These are phyloP conservation scores for Stephanodiscus triporus DNA, from an alignment of 108 stramenopile species.

Conservation along the genomic window DNA sequence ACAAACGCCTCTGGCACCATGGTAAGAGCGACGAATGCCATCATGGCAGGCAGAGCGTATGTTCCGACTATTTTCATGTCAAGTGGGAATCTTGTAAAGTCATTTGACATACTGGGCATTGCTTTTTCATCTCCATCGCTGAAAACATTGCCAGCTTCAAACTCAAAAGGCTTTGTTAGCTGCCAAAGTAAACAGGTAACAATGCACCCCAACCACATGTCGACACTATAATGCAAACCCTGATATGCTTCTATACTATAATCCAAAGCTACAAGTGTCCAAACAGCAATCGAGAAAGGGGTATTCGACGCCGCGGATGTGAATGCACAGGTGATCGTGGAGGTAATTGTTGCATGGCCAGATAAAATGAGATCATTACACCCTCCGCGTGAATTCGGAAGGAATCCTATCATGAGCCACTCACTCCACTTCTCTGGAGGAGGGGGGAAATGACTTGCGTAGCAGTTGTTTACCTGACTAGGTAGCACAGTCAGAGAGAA, in stretches of 20 bases:
- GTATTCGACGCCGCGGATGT: constrained; percentile 58
- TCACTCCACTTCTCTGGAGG: constrained; percentile 64
- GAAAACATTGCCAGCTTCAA: neutral
- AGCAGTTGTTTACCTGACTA: constrained; percentile 67
- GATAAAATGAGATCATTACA: constrained; percentile 87
- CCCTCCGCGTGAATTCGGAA: constrained; percentile 71
- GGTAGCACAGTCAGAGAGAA: constrained; percentile 80
- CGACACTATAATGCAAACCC: constrained; percentile 86
- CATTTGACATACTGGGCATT: neutral
- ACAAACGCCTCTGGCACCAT: constrained; percentile 57
- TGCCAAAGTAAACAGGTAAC: constrained; percentile 73
- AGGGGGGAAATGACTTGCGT: constrained; percentile 67
- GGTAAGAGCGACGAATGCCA: constrained; percentile 56
- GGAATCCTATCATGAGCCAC: constrained; percentile 75
- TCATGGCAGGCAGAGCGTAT: constrained; percentile 61
- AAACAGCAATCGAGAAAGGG: constrained; percentile 62
- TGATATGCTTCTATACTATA: constrained; percentile 80
- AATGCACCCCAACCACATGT: constrained; percentile 84
- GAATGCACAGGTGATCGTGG: constrained; percentile 68
- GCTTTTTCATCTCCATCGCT: neutral
- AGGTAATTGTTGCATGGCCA: constrained; percentile 84
- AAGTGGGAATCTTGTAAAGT: neutral
- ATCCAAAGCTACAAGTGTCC: constrained; percentile 73
- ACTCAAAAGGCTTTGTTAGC: constrained; percentile 52
- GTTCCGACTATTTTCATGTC: constrained; percentile 35